Evolutionary conservation across 75 land plant genomes (phyloP), one percentile per base, ranked within the genome.

Genomic region (Selaginella moellendorffii): DNA sequence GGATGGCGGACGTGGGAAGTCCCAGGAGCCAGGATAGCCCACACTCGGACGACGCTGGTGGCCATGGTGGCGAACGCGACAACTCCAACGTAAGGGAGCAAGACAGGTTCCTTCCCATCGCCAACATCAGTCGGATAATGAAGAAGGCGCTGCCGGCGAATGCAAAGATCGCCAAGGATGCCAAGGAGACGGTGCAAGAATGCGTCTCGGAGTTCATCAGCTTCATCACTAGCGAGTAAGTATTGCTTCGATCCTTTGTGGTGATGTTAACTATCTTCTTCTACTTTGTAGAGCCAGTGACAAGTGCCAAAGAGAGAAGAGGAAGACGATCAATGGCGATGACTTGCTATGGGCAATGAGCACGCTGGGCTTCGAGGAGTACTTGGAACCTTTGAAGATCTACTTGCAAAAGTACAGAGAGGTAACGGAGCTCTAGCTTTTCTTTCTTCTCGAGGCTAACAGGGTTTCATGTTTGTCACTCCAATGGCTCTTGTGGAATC

Each of bases 41-140:
- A 36, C 46, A 36, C 46, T 71, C 74, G 36, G 74, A 71, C 20
- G 71, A 71, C 24, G 61, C 61, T 27, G 71, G 71, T 10, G 64
- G 64, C 12, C 61, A 69, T 52, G 70, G 85, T 72, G 31, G 85
- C 58, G 63, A 85, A 72, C 2, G 88, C 70, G 64, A 85, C 74
- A 30, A 76, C 72, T 56, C 64, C 19, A 28, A 73, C 70, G 69
- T 80, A 20, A 31, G 77, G 26, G 80, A 74, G 74, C 78, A 78
- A 54, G 77, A 78, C 62, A 31, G 78, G 54, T 75, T 70, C 67
- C 74, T 78, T 8, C 59, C 46, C 46, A 36, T 36, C 14, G 46
- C 46, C 14, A 36, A 36, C 14, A 56, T 56, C 5, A 56, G 59
- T 24, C 59, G 59, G 8, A 56, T 56, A 56, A 56, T 56, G 59